Conservation (phyloP, 345 rosid species). For the Barbarea vulgaris region DNA sequence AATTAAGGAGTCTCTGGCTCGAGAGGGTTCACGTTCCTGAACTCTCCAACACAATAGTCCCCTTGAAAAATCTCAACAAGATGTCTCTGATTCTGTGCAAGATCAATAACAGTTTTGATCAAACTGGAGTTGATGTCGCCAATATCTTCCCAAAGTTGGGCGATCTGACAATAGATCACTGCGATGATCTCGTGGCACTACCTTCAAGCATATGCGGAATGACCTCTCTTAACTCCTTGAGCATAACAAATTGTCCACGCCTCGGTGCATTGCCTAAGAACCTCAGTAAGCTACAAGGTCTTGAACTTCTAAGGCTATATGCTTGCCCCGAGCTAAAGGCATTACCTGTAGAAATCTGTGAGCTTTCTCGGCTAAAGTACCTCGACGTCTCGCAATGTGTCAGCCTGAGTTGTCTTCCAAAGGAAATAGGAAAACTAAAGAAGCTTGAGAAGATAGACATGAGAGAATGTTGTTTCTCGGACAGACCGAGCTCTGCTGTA, state of each 20-base stretch:
- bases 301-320: slow-evolving; percentile 62
- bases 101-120: slow-evolving; percentile 59
- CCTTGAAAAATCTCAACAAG: slow-evolving; percentile 56
- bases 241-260: slow-evolving; percentile 88
- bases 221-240: slow-evolving; percentile 57
- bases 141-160: slow-evolving; percentile 60
- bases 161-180: slow-evolving; percentile 79
- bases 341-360: slow-evolving; percentile 63
- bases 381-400: slow-evolving; percentile 83
- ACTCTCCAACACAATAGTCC: slow-evolving; percentile 48
- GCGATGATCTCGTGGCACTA: slow-evolving; percentile 64
- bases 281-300: slow-evolving; percentile 53
- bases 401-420: slow-evolving; percentile 60
- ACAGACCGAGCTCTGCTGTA: slow-evolving; percentile 53
- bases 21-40: slow-evolving; percentile 67
- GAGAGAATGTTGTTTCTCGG: slow-evolving; percentile 69
- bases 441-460: slow-evolving; percentile 85
- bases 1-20: slow-evolving; percentile 83
- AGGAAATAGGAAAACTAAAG: slow-evolving; percentile 53
- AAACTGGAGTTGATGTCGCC: slow-evolving; percentile 50
- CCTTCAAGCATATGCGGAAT: slow-evolving; percentile 61
- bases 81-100: slow-evolving; percentile 78
- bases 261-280: slow-evolving; percentile 54
- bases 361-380: slow-evolving; percentile 58
- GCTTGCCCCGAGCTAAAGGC: slow-evolving; percentile 71